Base-by-base conservation (phyloP, 2,329 filamentous ascomycete species). In the Colletotrichum sublineola region DNA sequence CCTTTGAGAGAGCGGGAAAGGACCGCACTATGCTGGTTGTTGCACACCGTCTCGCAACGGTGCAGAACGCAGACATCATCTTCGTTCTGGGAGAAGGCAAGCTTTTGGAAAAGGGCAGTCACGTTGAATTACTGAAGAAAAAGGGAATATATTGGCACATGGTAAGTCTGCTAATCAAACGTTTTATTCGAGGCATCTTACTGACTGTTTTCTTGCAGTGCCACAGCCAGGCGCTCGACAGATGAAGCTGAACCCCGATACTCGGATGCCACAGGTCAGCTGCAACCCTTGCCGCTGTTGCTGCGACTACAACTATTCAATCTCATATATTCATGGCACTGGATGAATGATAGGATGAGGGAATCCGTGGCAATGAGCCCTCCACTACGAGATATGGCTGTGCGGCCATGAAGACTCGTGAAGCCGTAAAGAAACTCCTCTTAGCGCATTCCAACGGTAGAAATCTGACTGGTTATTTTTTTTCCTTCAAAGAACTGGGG, bases 1-100 rank as follows among this genome's bases (percentile, higher is more conserved):
- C 92, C 0, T 90, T 95, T 77, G 91, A 94, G 83, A 85, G 85
- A 53, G 90, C 89, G 0, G 86, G 86, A 4, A 85, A 86, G 74
- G 88, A 88, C 2, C 82, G 88, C 9, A 91, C 94, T 2, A 93
- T 93, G 73, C 85, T 96, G 3, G 92, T 93, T 3, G 93, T 96
- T 14, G 94, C 94, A 1, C 94, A 96, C 79, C 86, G 93, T 18
- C 84, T 96, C 61, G 91, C 91, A 0, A 96, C 92, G 15, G 90
- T 95, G 29, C 93, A 93, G 80, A 92, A 95, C 75, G 92, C 93
- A 1, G 91, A 96, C 79, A 84, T 91, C n/a, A 95, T 95, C 53
- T 94, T 93, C 76, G 93, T 96, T 0, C 89, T 96, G 60, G 92
- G 92, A 14, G 87, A 91, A 73, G 90, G 91, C 33, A 87, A 84